Evolutionary conservation across 805 yeast genomes (phyloP), one percentile per base, ranked within the genome.

Genomic region (Candida adriatica): DNA sequence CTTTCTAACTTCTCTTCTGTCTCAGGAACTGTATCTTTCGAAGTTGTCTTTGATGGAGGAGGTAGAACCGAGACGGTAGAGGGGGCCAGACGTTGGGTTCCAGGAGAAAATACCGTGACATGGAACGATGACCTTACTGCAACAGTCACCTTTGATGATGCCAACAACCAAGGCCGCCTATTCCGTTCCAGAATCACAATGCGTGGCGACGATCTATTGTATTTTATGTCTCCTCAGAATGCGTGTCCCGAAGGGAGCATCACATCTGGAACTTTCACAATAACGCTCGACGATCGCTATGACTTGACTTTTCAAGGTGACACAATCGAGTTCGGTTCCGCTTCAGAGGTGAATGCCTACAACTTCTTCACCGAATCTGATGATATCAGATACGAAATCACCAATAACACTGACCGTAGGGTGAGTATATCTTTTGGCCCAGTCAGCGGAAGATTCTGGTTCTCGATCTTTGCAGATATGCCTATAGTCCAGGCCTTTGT

Each of bases 181-280:
- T 29, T 33, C 17, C 6, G 31, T 6, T 18, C 27, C 11, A 31
- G 45, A 35, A 27, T 34, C 21, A 35, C 42, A 4, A 41, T 41
- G 45, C 28, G 35, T 23, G 41, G 41, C 7, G 45, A 41, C 24
- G 22, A 20, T 14, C 35, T 35, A 27, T 34, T 27, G 30, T 38
- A 38, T 29, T 41, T 29, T 28, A 9, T 24, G 25, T 18, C 38
- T 7, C 38, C 35, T 8, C 11, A 13, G 2, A 13, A 25, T 11
- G 6, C 33, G 5, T 37, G 44, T 26, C 9, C 13, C n/a, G 27
- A 22, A n/a, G 23, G 29, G 6, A 26, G 15, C 6, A 26, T 37
- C 27, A 20, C 22, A 2, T 19, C 30, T n/a, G 44, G 44, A 16
- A 26, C 36, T 4, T 30, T 40, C 27, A 31, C 32, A 2, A 13